A percentile compares a stretch with the other conserved stretches of the same genome.
Conservation (phyloP, 495 filamentous ascomycete genomes). For the Aspergillus homomorphus region DNA sequence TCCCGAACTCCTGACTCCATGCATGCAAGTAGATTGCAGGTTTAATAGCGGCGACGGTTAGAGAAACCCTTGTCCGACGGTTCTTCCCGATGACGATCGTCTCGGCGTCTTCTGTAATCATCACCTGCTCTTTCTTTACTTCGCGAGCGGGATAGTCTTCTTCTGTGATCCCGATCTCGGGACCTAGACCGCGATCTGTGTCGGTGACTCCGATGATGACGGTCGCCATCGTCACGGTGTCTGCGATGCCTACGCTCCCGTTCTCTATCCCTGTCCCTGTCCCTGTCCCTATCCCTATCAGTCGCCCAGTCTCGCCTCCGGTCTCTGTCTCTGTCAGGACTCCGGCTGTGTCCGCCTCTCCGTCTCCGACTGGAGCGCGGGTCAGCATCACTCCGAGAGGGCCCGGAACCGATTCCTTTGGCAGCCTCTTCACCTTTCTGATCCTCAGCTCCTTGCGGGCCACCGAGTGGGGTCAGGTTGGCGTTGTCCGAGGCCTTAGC, state of each 20-base stretch:
- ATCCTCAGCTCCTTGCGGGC: constrained; percentile 2
- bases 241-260: constrained; percentile 37
- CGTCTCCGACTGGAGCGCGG: constrained; percentile 27
- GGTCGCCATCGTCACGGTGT: constrained; percentile 33
- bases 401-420: constrained; percentile 27
- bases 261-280: constrained; percentile 33
- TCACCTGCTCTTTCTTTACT: constrained; percentile 31
- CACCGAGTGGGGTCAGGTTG: constrained; percentile 40
- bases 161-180: constrained; percentile 13
- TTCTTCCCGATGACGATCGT: constrained; percentile 27
- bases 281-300: constrained; percentile 29
- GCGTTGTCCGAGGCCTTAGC: constrained; percentile 37
- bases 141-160: constrained; percentile 8
- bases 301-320: constrained; percentile 26
- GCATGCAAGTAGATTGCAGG: neutral
- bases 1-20: constrained; percentile 16
- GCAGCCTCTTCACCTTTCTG: constrained; percentile 23
- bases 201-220: constrained; percentile 33
- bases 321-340: constrained; percentile 32
- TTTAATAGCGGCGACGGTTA: constrained; percentile 6
- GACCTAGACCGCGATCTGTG: constrained; percentile 36
- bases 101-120: constrained; percentile 22
- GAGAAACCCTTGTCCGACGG: constrained; percentile 27
- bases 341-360: constrained; percentile 32
- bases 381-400: constrained; percentile 21